Evolutionary conservation across 768 basidiomycete genomes (phyloP), one percentile per base, ranked within the genome.

Genomic region (Amylocystis lapponica): DNA sequence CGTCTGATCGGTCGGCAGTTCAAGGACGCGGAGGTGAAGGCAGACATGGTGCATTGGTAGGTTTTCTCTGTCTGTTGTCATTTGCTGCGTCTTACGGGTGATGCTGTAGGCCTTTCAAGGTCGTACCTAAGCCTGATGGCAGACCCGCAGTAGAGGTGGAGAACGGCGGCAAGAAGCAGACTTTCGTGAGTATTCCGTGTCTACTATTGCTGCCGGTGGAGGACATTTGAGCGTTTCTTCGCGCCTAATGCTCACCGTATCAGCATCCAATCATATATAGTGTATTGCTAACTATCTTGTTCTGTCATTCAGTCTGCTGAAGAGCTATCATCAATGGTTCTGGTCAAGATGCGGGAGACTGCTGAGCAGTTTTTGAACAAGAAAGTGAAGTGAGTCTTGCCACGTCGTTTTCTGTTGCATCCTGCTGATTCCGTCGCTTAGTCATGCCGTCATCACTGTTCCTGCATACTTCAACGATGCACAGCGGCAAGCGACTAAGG

Each of bases 391-490:
- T 94, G 74, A 71, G 93, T 81, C 30, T 43, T 27, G 29, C 38
- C 14, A 11, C 30, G 14, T 25, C 17, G 22, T n/a, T 4, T 7
- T 23, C 23, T 21, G 3, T 26, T 7, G 7, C 3, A 26, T 43
- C 12, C 2, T 13, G 16, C 38, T 48, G 3, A 56, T 46, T 41
- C 41, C n/a, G n/a, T 29, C 46, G 38, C 21, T 39, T 43, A 88
- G 85, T 56, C 81, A 89, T 41, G 86, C 86, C 21, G 94, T 98
- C 56, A 72, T 98, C 57, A 97, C 94, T 12, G 95, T 97, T 23
- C 96, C 95, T 1, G 94, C 95, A 0, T 97, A 97, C 71, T 99
- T 98, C 80, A 99, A 99, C 64, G 96, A 99, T 61, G 94, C 96
- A 16, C 96, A 99, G 66, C 85, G 96, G 47, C 95, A 98, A 72